Base-by-base conservation (phyloP, 2,329 filamentous ascomycete species). In the Torrubiella hemipterigena region DNA sequence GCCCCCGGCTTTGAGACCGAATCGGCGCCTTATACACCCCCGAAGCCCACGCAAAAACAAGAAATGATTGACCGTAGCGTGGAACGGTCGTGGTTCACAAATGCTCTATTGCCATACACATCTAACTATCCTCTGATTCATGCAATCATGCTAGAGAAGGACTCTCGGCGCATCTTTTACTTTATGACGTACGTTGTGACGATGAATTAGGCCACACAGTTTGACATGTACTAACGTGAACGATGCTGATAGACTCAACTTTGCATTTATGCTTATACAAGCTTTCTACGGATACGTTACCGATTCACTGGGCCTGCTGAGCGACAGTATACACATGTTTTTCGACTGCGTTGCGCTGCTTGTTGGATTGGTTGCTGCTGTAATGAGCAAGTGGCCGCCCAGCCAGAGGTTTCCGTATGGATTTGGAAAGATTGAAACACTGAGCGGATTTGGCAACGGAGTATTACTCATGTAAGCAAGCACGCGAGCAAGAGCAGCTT, bases 311-410 rank as follows among this genome's bases (percentile, higher is more conserved):
- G 91, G 91, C 3, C 67, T 98, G n/a, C 72, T 98, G 13, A 94
- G 86, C 43, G 91, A 98, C 56, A 96, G 87, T 47, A 91, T 98
- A 40, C 91, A 98, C 58, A 98, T 98, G 91, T 89, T 98, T 48
- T 96, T 98, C 46, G 91, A 98, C 56, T 98, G 91, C 44, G 77
- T 95, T 21, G 91, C 89, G 14, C 69, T 98, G 17, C 74, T 83
- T 2, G 86, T 98, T 21, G 91, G 91, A 9, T 65, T 98, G 8
- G 80, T 89, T 44, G 91, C 91, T 17, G 81, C 89, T 2, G 86
- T 98, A 6, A 84, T 94, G 65, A 91, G 84, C 57, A 96, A 96
- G 56, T 95, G 91, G 87, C 86, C 87, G 2, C 81, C 86, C 1
- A 94, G 81, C 50, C 69, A 81, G 36, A 69, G 78, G 14, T 96